These are phyloP conservation scores for Murraya koenigii DNA, from an alignment of 345 rosid species.

Conservation along the genomic window DNA sequence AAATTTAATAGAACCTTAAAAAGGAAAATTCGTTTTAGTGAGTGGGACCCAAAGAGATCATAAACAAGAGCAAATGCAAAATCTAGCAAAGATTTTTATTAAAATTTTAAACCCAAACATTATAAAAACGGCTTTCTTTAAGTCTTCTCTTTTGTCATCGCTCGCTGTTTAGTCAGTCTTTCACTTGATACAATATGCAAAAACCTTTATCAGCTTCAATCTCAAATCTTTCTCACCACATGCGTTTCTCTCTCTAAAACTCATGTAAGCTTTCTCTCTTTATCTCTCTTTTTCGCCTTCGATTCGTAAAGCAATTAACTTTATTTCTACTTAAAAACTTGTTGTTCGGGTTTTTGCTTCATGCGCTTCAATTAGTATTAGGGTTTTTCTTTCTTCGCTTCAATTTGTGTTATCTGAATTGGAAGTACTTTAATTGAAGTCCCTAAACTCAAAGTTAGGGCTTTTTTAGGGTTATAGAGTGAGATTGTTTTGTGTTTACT, in stretches of 20 bases:
- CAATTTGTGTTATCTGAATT: neutral
- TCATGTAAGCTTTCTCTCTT: neutral
- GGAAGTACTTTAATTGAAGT: neutral
- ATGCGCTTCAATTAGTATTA: neutral
- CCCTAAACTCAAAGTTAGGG: neutral
- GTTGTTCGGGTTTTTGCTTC: neutral
- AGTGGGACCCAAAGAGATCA: too few relatives aligned
- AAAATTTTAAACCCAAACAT: neutral
- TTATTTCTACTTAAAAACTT: neutral
- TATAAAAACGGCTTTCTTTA: neutral
- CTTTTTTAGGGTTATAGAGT: neutral
- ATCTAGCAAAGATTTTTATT: neutral
- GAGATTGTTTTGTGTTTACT: neutral
- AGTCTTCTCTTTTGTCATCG: neutral
- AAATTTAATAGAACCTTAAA: too few relatives aligned
- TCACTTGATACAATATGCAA: neutral
- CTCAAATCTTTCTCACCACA: neutral
- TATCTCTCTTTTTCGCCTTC: neutral
- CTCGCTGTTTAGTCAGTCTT: neutral
- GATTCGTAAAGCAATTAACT: neutral
- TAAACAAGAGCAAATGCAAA: too few relatives aligned
- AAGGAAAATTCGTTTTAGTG: too few relatives aligned
- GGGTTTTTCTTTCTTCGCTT: neutral
- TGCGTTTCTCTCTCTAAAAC: neutral
- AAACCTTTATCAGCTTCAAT: neutral